Conservation (phyloP, 495 filamentous ascomycete genomes). For the Xylaria bambusicola region DNA sequence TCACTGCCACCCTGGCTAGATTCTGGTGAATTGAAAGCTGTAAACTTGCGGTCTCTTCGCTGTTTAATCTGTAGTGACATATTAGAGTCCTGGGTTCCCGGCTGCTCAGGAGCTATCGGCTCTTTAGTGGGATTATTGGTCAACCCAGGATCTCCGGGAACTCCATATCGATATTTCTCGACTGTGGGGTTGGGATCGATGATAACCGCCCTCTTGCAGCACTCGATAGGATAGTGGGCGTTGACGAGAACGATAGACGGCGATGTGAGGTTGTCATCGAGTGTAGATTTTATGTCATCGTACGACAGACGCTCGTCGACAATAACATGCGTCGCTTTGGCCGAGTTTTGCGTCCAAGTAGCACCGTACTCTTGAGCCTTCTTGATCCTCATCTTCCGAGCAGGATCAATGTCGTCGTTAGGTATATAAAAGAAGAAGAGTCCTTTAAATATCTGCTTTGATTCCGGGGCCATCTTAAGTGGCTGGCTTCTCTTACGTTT, state of each 20-base stretch:
- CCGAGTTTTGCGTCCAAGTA: constrained; percentile 39
- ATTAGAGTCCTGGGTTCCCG: constrained; percentile 21
- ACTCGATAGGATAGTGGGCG: constrained; percentile 78
- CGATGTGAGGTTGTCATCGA: constrained; percentile 22
- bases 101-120: background rate
- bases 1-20: constrained; percentile 14
- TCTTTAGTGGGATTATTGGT: no score
- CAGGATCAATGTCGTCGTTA: constrained; percentile 68
- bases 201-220: constrained; percentile 57
- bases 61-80: constrained; percentile 34
- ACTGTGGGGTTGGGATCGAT: constrained; percentile 33
- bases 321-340: constrained; percentile 69
- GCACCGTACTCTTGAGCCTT: constrained; percentile 79
- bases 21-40: constrained; percentile 14
- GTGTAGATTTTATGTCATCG: constrained; percentile 57
- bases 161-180: constrained; percentile 59
- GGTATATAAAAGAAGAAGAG: constrained; percentile 79
- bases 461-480: constrained; percentile 53
- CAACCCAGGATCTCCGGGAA: constrained; percentile 41
- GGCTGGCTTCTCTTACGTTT: constrained; percentile 54
- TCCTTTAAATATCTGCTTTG: constrained; percentile 65
- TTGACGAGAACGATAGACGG: constrained; percentile 61
- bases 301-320: constrained; percentile 72
- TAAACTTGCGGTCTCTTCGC: background rate
- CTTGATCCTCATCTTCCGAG: constrained; percentile 68